These are phyloP conservation scores for Candida incommunis DNA, from an alignment of 805 yeast genomes.

Conservation along the genomic window DNA sequence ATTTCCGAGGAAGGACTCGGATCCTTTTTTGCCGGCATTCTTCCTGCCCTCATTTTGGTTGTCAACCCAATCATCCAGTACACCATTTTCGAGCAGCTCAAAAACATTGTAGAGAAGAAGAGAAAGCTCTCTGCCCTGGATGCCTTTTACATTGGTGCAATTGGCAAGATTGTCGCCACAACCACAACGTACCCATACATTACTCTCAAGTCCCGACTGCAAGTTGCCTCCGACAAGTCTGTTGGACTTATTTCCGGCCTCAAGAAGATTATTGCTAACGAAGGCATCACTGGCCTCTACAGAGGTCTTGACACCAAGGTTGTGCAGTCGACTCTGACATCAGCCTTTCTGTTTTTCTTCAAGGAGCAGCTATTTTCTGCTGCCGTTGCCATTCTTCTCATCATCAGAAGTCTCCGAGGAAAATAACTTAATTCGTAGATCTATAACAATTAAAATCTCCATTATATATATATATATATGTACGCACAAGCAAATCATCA, in stretches of 20 bases:
- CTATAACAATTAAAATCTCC: no score
- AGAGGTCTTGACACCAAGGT: conserved; percentile 71
- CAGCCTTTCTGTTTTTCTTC: conserved; percentile 81
- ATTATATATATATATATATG: no score
- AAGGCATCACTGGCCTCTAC: conserved; percentile 67
- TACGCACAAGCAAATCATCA: no score
- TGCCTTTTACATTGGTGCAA: conserved; percentile 77
- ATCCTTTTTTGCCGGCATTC: conserved; percentile 69
- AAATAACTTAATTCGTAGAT: no score
- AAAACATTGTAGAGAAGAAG: conserved; percentile 44
- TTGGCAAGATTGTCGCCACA: conserved; percentile 85
- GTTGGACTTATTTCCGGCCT: conserved; percentile 23
- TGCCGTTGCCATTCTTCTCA: conserved; percentile 38
- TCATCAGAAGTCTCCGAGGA: conserved; percentile 11
- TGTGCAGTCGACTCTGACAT: conserved; percentile 70
- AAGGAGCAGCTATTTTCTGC: conserved; percentile 68
- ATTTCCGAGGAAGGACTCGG: conserved; percentile 54
- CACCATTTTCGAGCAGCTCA: conserved; percentile 78
- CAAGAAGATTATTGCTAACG: conserved; percentile 44
- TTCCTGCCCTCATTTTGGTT: conserved; percentile 79
- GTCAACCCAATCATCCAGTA: conserved; percentile 84
- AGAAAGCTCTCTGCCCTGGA: conserved; percentile 50
- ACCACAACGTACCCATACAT: conserved; percentile 78
- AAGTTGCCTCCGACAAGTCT: conserved; percentile 30
- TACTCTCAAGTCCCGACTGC: conserved; percentile 82